Conservation (phyloP, 352 stramenopile genomes). For the Phytophthora vignae region DNA sequence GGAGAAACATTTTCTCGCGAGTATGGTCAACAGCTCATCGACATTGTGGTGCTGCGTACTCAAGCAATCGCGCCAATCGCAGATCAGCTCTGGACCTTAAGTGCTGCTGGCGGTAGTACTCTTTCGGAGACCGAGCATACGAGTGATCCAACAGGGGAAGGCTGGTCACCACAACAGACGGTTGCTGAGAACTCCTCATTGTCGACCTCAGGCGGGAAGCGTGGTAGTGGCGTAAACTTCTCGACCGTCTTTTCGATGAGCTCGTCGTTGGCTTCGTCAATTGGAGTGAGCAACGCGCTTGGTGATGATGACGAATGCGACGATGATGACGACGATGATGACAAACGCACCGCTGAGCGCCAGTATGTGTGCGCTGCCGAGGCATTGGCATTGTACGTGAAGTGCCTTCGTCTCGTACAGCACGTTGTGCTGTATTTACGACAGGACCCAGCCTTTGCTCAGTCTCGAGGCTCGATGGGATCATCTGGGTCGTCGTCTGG, state of each 20-base stretch:
- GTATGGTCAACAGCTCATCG: constrained; percentile 67
- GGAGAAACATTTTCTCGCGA: constrained; percentile 45
- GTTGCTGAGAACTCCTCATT: constrained; percentile 16
- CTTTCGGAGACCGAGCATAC: constrained; percentile 4
- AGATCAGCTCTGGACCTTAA: constrained; percentile 70
- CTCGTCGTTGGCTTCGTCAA: constrained; percentile 58
- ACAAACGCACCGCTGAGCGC: constrained; percentile 43
- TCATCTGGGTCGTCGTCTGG: constrained; percentile 25
- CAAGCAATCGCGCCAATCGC: constrained; percentile 73
- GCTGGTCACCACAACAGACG: constrained; percentile 28
- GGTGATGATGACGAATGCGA: constrained; percentile 40
- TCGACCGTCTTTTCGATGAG: constrained; percentile 69
- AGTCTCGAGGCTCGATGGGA: constrained; percentile 28
- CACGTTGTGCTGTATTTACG: constrained; percentile 68
- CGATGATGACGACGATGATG: constrained; percentile 41
- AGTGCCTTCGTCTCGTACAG: constrained; percentile 73
- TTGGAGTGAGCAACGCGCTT: constrained; percentile 35
- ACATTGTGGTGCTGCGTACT: constrained; percentile 66
- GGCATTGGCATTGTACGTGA: constrained; percentile 72
- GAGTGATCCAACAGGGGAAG: constrained; percentile 7
- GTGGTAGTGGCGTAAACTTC: constrained; percentile 45
- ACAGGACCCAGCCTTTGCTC: constrained; percentile 49
- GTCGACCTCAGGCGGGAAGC: constrained; percentile 35
- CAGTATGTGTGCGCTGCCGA: constrained; percentile 71
- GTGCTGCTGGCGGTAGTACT: constrained; percentile 17